A percentile compares a stretch with the other conserved stretches of the same genome.
Evolutionary conservation across 805 yeast genomes (phyloP).

Genomic region (Candida nanaspora): DNA sequence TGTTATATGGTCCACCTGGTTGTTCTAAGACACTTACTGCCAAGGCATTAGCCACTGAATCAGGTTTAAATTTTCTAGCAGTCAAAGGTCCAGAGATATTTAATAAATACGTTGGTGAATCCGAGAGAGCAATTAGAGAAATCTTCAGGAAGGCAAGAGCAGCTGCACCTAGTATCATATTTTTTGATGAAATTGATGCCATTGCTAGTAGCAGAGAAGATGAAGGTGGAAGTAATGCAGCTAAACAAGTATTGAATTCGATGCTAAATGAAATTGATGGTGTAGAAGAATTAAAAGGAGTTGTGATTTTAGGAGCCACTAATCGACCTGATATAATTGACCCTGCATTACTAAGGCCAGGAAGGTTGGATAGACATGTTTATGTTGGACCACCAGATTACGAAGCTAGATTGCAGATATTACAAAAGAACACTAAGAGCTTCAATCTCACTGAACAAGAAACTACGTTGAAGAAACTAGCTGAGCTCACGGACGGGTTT

Average conservation of each 20-base stretch:
- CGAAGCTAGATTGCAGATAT: conserved; percentile 72
- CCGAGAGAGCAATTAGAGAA: conserved; percentile 89
- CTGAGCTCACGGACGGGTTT: conserved; percentile 49
- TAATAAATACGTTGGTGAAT: conserved; percentile 94
- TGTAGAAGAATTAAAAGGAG: conserved; percentile 90
- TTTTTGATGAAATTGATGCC: conserved; percentile 97
- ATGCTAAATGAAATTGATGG: conserved; percentile 95
- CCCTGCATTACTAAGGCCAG: conserved; percentile 90
- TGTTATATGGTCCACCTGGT: conserved; percentile 97
- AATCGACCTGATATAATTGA: conserved; percentile 93
- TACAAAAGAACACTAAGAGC: conserved; percentile 58
- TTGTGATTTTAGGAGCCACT: conserved; percentile 92
- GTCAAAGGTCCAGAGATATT: conserved; percentile 95
- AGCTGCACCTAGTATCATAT: conserved; percentile 87
- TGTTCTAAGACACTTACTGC: conserved; percentile 95
- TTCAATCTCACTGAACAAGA: conserved; percentile 50
- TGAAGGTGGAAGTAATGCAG: conserved; percentile 53
- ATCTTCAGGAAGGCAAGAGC: conserved; percentile 90
- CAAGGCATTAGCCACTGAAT: conserved; percentile 91
- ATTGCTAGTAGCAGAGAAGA: conserved; percentile 69
- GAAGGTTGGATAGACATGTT: conserved; percentile 87
- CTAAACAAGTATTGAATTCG: conserved; percentile 84
- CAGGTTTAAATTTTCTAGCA: conserved; percentile 88
- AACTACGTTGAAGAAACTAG: conserved; percentile 37
- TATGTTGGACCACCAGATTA: conserved; percentile 90